Evolutionary conservation across 2,329 filamentous ascomycete species (phyloP), one percentile per base, ranked within the genome.

Genomic region (Apiospora rasikravindrae): DNA sequence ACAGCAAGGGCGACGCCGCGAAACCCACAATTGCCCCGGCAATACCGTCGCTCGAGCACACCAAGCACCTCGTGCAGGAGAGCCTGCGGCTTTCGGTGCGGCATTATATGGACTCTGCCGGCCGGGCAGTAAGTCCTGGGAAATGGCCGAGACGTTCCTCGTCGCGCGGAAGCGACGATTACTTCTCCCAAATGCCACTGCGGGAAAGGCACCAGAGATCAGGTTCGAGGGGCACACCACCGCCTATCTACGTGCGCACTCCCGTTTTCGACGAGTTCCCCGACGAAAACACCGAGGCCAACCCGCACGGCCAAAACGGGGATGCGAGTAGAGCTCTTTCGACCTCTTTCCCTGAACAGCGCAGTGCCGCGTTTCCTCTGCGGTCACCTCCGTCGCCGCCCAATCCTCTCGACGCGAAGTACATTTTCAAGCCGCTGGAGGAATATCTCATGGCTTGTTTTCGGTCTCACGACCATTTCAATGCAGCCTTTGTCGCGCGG

Each of bases 381-480:
- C 29, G 64, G 33, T 61, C 70, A 69, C 72, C 53, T 7, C 1
- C 75, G 75, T 22, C 66, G 66, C 45, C 69, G 40, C 29, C 42
- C 24, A 42, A 53, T 24, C 19, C 37, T 33, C 72, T 75, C 57
- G 86, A 86, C 4, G 82, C 86, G 2, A 90, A 88, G 77, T 86
- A 84, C 49, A 89, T 96, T 14, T 98, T 98, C 80, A 91, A 89
- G 73, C 87, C 88, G 6, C 80, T 98, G 19, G 94, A 97, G 81
- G 92, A 95, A 73, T 96, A 96, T 78, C 88, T 98, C 53, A 83
- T 90, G 69, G 81, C 83, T 26, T 92, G 89, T 76, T 93, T 97
- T 77, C 88, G 89, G 71, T 91, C 91, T 0, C 91, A 91, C 75
- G 87, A 92, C 70, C 91, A 88, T 74, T 82, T 98, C n/a, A 97